Evolutionary conservation across 805 yeast species (phyloP).

Genomic region (Sungouiella thailandica): DNA sequence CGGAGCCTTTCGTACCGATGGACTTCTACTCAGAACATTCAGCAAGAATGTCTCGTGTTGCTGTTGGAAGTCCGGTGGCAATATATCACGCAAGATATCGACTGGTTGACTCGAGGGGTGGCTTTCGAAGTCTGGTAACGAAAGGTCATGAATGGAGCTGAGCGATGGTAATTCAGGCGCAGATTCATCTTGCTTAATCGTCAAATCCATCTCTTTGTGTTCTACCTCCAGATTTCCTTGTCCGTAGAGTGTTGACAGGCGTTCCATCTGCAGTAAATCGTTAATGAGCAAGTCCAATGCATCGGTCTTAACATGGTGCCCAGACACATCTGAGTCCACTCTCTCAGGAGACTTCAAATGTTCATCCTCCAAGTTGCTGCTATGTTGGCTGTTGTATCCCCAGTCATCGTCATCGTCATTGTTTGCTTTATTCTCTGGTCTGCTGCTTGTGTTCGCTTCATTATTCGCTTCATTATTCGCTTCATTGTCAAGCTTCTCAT

Average conservation of each 20-base stretch:
- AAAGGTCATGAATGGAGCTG: constrained; percentile 19
- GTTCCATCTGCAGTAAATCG: constrained; percentile 26
- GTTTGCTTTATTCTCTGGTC: constrained; percentile 9
- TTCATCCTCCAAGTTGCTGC: constrained; percentile 11
- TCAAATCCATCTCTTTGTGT: neutral
- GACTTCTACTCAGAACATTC: constrained; percentile 5
- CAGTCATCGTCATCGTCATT: constrained; percentile 18
- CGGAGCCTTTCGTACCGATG: constrained; percentile 37
- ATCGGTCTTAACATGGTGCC: constrained; percentile 18
- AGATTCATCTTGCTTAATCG: no score
- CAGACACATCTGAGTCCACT: constrained; percentile 4
- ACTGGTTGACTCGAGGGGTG: constrained; percentile 15
- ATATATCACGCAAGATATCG: constrained; percentile 1
- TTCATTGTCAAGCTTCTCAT: constrained; percentile 6
- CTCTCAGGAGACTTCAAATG: neutral
- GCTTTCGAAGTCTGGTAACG: constrained; percentile 29
- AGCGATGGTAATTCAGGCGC: constrained; percentile 16
- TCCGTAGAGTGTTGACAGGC: constrained; percentile 1
- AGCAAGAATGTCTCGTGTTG: constrained; percentile 10
- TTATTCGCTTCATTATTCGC: no score
- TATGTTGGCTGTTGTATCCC: constrained; percentile 23
- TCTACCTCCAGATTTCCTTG: neutral
- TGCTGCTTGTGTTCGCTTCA: constrained; percentile 6
- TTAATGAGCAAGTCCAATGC: constrained; percentile 35
- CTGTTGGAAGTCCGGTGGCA: constrained; percentile 2